Evolutionary conservation across 169 alveolate genomes (phyloP), one percentile per base, ranked within the genome.

Genomic region (Eimeria mitis): DNA sequence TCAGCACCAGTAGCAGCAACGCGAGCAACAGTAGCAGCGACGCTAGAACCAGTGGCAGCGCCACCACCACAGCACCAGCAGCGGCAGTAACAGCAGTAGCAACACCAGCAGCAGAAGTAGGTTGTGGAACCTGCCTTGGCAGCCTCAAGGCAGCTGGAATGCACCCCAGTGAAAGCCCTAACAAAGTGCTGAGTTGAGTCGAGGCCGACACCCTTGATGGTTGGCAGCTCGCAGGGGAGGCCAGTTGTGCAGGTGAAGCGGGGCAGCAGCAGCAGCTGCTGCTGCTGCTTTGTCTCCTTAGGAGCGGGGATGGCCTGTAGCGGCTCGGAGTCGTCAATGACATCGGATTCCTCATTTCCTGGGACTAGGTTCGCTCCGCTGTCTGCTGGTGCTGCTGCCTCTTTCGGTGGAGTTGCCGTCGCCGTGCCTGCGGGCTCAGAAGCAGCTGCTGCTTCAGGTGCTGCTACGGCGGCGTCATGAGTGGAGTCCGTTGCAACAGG

Each of bases 221-320:
- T 52, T 5, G 91, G 91, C 91, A 84, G 91, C 91, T 84, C 91
- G 21, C 91, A 84, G 34, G 91, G 91, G 76, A 84, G 73, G 21
- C 76, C 91, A 11, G 23, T 71, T 16, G 75, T 84, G 76, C 91
- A 84, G n/a, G 49, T 14, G 56, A 84, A 84, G 54, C 91, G 73
- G 61, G 91, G 91, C 49, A 81, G 75, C 71, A 84, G 54, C 91
- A 84, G 76, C 42, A 13, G 47, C 75, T 83, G 44, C 76, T 84
- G 44, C 59, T 59, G 49, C 23, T 34, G 40, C 88, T 40, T 59
- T 8, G 9, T 7, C 88, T 16, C 76, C 11, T n/a, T 44, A 14
- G 52, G n/a, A 14, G 78, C 63, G 16, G 76, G 91, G 31, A 84
- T 28, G 37, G 54, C 75, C 54, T 84, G 78, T 2, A 84, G 52